These are phyloP conservation scores for Pythium inflatum DNA, from an alignment of 352 stramenopile genomes.

Conservation along the genomic window DNA sequence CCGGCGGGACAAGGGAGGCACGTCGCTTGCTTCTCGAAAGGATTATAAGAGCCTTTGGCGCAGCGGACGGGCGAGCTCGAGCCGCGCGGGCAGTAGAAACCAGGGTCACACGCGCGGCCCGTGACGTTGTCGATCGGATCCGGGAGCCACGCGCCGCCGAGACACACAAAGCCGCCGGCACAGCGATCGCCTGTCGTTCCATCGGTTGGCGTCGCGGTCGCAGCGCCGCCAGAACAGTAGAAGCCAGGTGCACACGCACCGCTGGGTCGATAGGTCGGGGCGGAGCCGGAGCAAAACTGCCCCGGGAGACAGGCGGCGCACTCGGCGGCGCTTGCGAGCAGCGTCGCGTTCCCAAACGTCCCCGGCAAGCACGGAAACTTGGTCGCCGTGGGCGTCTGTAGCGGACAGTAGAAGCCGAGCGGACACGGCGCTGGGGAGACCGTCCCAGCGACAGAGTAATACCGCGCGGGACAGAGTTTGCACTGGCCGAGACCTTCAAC, in stretches of 20 bases:
- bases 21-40: constrained; percentile 42
- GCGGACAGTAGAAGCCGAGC: constrained; percentile 78
- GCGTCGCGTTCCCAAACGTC: constrained; percentile 56
- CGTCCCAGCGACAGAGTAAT: constrained; percentile 61
- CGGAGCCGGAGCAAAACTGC: constrained; percentile 74
- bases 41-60: constrained; percentile 73
- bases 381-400: constrained; percentile 45
- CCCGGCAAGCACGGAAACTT: constrained; percentile 65
- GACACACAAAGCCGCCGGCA: constrained; percentile 59
- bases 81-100: constrained; percentile 70
- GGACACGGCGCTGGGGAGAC: constrained; percentile 57
- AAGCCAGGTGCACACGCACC: constrained; percentile 65
- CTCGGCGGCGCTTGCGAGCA: constrained; percentile 44
- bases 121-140: constrained; percentile 60
- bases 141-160: constrained; percentile 56
- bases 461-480: constrained; percentile 73
- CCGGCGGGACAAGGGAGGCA: constrained; percentile 65
- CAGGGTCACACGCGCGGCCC: constrained; percentile 56
- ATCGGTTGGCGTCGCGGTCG: constrained; percentile 45
- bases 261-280: constrained; percentile 55
- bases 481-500: constrained; percentile 58
- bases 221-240: constrained; percentile 64
- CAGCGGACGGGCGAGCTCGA: constrained; percentile 60
- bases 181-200: constrained; percentile 54
- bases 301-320: constrained; percentile 68